A percentile compares a stretch with the other conserved stretches of the same genome.
Evolutionary conservation across 2,329 filamentous ascomycete genomes (phyloP).

Genomic region (Epicoccum nigrum): DNA sequence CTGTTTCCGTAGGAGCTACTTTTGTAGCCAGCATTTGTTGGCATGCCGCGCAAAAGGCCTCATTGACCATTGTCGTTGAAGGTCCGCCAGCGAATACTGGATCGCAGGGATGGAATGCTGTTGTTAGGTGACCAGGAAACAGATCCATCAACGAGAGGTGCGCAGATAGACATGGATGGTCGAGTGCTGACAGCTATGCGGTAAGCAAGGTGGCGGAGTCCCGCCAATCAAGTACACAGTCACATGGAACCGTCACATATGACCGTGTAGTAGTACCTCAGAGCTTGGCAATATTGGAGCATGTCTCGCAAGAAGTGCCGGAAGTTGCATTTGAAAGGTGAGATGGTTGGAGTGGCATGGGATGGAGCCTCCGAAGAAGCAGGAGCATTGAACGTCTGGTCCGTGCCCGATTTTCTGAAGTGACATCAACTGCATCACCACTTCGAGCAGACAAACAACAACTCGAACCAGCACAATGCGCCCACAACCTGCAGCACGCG

Average conservation of each 20-base stretch:
- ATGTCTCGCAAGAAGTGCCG: not conserved
- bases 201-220: no score
- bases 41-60: not conserved
- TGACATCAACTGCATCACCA: constrained; percentile 13
- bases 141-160: no score
- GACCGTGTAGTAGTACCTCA: no score
- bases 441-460: not conserved
- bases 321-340: not conserved
- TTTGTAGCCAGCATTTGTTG: not conserved
- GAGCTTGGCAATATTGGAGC: no score
- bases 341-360: not conserved
- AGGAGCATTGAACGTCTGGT: not conserved
- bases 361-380: no score
- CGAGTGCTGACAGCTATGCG: no score
- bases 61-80: not conserved
- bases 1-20: not conserved
- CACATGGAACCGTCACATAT: no score
- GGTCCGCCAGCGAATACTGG: not conserved
- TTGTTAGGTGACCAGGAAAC: no score
- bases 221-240: no score
- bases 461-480: constrained; percentile 14
- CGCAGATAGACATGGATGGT: no score
- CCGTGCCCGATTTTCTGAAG: constrained; percentile 10
- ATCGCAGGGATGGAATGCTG: no score
- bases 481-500: constrained; percentile 10